Conservation (phyloP, 2,329 filamentous ascomycete species). For the Hypomyces perniciosus region DNA sequence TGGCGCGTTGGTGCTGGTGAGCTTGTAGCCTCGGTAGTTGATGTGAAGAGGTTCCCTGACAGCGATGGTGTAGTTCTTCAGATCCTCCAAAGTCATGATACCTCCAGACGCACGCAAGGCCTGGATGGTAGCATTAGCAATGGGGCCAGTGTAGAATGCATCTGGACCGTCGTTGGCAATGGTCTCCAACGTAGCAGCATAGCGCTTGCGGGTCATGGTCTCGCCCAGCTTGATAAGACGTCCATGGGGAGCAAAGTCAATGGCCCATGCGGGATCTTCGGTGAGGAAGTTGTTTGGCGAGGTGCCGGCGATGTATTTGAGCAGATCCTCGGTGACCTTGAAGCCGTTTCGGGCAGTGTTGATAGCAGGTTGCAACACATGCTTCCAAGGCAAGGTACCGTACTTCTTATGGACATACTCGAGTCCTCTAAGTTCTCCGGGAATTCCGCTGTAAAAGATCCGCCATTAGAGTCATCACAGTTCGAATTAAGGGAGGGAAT, state of each 20-base stretch:
- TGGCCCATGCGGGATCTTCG: constrained; percentile 67
- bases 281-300: constrained; percentile 55
- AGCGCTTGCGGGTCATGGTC: constrained; percentile 66
- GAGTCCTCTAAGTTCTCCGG: constrained; percentile 66
- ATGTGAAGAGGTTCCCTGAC: constrained; percentile 56
- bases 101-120: constrained; percentile 60
- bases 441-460: constrained; percentile 47
- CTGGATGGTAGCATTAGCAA: constrained; percentile 63
- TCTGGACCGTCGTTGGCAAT: constrained; percentile 61
- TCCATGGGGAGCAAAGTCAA: constrained; percentile 79
- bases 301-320: constrained; percentile 58
- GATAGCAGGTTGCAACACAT: constrained; percentile 64
- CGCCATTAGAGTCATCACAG: constrained; percentile 17
- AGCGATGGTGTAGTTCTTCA: constrained; percentile 65
- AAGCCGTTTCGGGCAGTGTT: constrained; percentile 68
- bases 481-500: constrained; percentile 13
- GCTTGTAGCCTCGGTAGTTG: constrained; percentile 62
- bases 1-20: constrained; percentile 64
- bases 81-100: constrained; percentile 69
- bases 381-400: constrained; percentile 57
- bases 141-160: constrained; percentile 63
- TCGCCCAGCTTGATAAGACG: constrained; percentile 61
- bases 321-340: constrained; percentile 62
- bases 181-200: constrained; percentile 64
- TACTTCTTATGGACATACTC: constrained; percentile 67